Evolutionary conservation across 2,329 filamentous ascomycete genomes (phyloP).

Genomic region (Fusarium hostae): DNA sequence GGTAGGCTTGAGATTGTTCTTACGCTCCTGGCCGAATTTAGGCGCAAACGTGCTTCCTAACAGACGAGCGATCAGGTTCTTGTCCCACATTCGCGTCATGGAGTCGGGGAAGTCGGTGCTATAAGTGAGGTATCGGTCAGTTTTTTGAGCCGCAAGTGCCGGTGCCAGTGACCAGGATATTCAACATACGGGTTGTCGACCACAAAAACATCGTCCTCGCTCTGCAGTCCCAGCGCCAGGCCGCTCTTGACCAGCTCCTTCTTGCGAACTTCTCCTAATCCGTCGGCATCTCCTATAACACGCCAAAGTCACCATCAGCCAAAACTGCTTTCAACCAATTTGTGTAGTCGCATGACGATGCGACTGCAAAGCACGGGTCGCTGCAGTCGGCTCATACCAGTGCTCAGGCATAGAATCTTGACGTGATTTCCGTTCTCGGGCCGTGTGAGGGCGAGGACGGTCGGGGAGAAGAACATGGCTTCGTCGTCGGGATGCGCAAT

Average conservation of each 20-base stretch:
- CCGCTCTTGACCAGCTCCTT: conserved; percentile 86
- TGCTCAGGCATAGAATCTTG: conserved; percentile 93
- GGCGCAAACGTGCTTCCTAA: conserved; percentile 81
- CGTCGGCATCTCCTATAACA: conserved; percentile 79
- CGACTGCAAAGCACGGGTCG: conserved; percentile 16
- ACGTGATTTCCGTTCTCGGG: conserved; percentile 88
- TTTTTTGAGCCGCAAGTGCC: neutral
- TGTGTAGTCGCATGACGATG: conserved; percentile 22
- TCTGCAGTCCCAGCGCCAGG: conserved; percentile 77
- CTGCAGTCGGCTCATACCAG: conserved; percentile 61
- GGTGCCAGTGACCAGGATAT: neutral
- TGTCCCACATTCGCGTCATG: conserved; percentile 83
- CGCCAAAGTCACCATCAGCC: conserved; percentile 35
- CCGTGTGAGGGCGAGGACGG: conserved; percentile 83
- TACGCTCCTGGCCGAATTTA: conserved; percentile 57
- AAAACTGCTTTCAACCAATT: conserved; percentile 21
- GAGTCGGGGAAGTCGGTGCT: conserved; percentile 82
- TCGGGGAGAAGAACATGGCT: conserved; percentile 98
- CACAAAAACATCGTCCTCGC: conserved; percentile 84
- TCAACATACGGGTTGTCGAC: conserved; percentile 75
- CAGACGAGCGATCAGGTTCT: conserved; percentile 74
- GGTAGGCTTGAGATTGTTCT: conserved; percentile 51
- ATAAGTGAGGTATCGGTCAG: conserved; percentile 9
- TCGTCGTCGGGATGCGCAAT: conserved; percentile 99
- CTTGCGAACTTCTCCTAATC: conserved; percentile 83